These are phyloP conservation scores for Acacia confusa DNA, from an alignment of 306 rosid species.

Conservation along the genomic window DNA sequence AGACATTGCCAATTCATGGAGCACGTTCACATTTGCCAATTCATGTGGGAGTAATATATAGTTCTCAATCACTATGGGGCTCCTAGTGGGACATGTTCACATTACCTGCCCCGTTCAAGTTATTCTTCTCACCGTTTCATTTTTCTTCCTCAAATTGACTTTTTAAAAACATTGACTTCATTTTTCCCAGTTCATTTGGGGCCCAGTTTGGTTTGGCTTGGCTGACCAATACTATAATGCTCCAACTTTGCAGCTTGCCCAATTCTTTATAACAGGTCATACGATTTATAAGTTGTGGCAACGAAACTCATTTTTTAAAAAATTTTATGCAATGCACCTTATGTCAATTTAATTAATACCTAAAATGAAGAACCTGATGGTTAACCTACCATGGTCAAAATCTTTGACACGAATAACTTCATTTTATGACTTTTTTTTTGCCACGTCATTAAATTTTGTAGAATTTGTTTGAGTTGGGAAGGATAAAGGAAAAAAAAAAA, in stretches of 20 bases:
- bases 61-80: neutral
- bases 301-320: neutral
- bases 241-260: neutral
- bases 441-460: neutral
- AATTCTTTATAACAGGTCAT: neutral
- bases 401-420: neutral
- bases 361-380: neutral
- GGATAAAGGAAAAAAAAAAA: neutral
- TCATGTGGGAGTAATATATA: neutral
- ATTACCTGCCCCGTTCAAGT: neutral
- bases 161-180: neutral
- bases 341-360: neutral
- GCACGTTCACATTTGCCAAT: slow-evolving; percentile 7
- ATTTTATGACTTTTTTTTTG: neutral
- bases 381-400: neutral
- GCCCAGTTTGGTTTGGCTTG: neutral
- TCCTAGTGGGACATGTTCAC: neutral
- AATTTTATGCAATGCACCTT: neutral
- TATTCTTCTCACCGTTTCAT: neutral
- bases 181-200: neutral
- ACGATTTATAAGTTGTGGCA: neutral
- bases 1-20: neutral
- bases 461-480: neutral
- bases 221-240: neutral
- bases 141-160: neutral